Base-by-base conservation (phyloP, 306 rosid genomes). In the Abrus pulchellus region DNA sequence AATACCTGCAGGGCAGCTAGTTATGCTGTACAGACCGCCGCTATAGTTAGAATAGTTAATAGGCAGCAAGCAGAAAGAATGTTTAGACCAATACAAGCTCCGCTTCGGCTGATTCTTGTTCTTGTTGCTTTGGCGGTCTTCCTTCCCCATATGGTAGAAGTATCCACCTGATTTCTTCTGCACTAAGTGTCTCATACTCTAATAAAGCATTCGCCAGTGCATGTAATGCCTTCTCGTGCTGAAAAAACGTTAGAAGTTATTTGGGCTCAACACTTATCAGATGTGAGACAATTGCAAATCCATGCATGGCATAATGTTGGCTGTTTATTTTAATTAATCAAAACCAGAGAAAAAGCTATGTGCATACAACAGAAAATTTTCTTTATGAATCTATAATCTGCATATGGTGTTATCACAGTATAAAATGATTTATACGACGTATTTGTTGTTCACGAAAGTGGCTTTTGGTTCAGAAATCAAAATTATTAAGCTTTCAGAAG, bases 141-240 rank as follows among this genome's bases (percentile, higher is more conserved):
- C 90, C 94, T 75, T 88, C 90, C 12, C 83, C 38, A 65, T 75
- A 68, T 1, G 98, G 97, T 36, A 83, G 86, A 34, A 91, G 90
- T 71, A 82, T 80, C 29, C 92, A 88, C 88, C 75, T 88, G 57
- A 93, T 88, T 41, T 91, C 98, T 86, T 93, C 98, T 6, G 97
- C 87, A 67, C 43, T 62, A 33, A 93, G 94, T 4, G 98, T 91
- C 86, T 91, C 98, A 13, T 88, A 87, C 80, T 91, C 94, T 53
- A 93, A 81, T 47, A 93, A 89, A 36, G 94, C 92, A 68, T 80
- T 87, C 47, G 98, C 93, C 62, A 93, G 79, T 12, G 91, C 97
- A 82, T 91, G 97, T 28, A 93, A 85, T 44, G 98, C 98, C 84
- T 91, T 90, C 85, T 93, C 97, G 53, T 62, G 78, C 78, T 43